Evolutionary conservation across 225 moss, liverwort and hornwort genomes (phyloP), one percentile per base, ranked within the genome.

Genomic region (Sphagnum tenellum): DNA sequence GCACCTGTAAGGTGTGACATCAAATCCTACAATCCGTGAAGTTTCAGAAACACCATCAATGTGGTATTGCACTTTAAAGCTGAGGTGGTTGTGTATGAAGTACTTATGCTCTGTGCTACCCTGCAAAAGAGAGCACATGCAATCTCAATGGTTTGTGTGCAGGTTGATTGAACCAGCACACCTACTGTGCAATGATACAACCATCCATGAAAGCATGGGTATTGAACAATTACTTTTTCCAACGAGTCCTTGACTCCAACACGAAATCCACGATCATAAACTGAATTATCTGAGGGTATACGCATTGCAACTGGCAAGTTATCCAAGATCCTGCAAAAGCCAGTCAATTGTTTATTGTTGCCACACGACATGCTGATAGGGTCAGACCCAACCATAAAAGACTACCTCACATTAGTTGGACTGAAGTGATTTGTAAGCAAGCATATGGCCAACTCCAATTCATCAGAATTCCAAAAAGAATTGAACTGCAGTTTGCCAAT

Each of bases 11-110:
- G 89, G 87, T 50, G 70, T 72, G 54, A 94, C 94, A 69, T 94
- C 94, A 72, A 94, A 94, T 9, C 94, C 94, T 50, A 94, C 94
- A 65, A 94, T 94, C 54, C 94, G 89, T 44, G 85, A 83, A 4
- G 69, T 54, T 1, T 82, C 76, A 44, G 71, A 67, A 6, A 67
- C 82, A 10, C 45, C 44, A 71, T 91, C 94, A 60, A 72, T 82
- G 75, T 94, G 94, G 65, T 74, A 88, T 45, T 80, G 69, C 45
- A 94, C 89, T 52, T 45, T 75, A 66, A 91, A 94, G 63, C 53
- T 65, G 74, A 94, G 76, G 74, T 94, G 94, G 65, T 94, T 94
- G 77, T 83, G 2, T 47, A 94, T 82, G 76, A 83, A 91, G 70
- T 94, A 88, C 76, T 91, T 91, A 59, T 72, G 63, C 45, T 72